Conservation (phyloP, 306 rosid species). For the Cicer yamashitae region DNA sequence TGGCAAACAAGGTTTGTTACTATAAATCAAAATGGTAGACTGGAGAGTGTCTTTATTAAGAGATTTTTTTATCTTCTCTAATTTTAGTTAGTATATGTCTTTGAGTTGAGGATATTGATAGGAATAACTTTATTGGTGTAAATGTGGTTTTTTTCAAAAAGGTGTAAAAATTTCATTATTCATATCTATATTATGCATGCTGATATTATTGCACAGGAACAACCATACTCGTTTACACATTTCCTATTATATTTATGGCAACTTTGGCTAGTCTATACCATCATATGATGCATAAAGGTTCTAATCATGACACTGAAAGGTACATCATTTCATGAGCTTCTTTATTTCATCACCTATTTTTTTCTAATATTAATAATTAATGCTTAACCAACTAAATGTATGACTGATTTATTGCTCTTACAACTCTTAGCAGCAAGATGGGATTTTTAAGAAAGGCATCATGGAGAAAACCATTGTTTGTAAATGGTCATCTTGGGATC, state of each 20-base stretch:
- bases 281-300: slow-evolving; percentile 46
- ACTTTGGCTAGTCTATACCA: slow-evolving; percentile 55
- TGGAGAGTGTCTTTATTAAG: background rate
- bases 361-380: background rate
- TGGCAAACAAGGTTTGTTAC: slow-evolving; percentile 55
- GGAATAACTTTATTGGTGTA: background rate
- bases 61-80: background rate
- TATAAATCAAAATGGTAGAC: background rate
- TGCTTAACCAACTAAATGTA: slow-evolving; percentile 5
- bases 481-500: slow-evolving; percentile 63
- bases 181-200: slow-evolving; percentile 21
- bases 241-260: slow-evolving; percentile 56
- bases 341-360: background rate
- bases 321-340: slow-evolving; percentile 8
- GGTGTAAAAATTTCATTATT: background rate
- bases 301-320: slow-evolving; percentile 41
- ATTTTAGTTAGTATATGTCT: too few relatives aligned
- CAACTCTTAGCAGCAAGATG: slow-evolving; percentile 44
- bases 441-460: slow-evolving; percentile 37
- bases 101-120: too few relatives aligned
- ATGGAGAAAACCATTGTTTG: slow-evolving; percentile 58
- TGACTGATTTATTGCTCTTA: slow-evolving; percentile 38
- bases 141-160: background rate
- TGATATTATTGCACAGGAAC: slow-evolving; percentile 46
- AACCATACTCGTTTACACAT: slow-evolving; percentile 51